These are phyloP conservation scores for Ogataea trehaloabstinens DNA, from an alignment of 805 yeast species.

Conservation along the genomic window DNA sequence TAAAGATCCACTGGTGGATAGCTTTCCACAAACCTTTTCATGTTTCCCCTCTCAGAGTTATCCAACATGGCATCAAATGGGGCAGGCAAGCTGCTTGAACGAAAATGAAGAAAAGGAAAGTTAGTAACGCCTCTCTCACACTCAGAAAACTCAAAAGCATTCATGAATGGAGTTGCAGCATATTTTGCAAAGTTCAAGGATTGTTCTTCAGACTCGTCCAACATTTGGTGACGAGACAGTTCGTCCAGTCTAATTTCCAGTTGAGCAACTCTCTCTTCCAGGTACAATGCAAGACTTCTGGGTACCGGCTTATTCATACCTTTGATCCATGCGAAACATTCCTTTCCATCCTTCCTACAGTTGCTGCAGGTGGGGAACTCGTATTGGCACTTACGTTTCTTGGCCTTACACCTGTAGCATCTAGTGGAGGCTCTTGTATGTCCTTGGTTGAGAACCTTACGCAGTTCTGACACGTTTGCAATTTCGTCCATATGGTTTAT, in stretches of 20 bases:
- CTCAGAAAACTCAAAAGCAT: slow-evolving; percentile 6
- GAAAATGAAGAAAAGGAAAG: slow-evolving; percentile 7
- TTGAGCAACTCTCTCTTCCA: slow-evolving; percentile 15
- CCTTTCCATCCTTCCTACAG: slow-evolving; percentile 10
- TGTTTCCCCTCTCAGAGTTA: slow-evolving; percentile 7
- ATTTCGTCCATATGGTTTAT: slow-evolving; percentile 1
- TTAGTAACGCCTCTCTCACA: slow-evolving; percentile 1
- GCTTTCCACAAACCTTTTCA: slow-evolving; percentile 8
- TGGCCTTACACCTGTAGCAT: slow-evolving; percentile 16
- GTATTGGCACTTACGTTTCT: slow-evolving; percentile 10
- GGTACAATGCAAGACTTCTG: slow-evolving; percentile 10
- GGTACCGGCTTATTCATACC: slow-evolving; percentile 15
- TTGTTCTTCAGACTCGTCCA: slow-evolving; percentile 11
- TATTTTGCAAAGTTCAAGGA: slow-evolving; percentile 7
- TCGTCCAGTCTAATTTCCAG: slow-evolving; percentile 11
- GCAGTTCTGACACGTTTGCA: background rate
- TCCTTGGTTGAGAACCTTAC: slow-evolving; percentile 2
- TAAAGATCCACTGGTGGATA: slow-evolving; percentile 16
- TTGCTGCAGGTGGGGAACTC: slow-evolving; percentile 15
- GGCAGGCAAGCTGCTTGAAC: slow-evolving; percentile 12
- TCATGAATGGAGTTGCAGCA: slow-evolving; percentile 13
- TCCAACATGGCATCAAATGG: slow-evolving; percentile 14
- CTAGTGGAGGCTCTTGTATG: slow-evolving; percentile 12
- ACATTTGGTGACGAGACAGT: slow-evolving; percentile 5
- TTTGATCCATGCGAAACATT: slow-evolving; percentile 16